Evolutionary conservation across 2,329 filamentous ascomycete species (phyloP), one percentile per base, ranked within the genome.

Genomic region (Botrytis cinerea): DNA sequence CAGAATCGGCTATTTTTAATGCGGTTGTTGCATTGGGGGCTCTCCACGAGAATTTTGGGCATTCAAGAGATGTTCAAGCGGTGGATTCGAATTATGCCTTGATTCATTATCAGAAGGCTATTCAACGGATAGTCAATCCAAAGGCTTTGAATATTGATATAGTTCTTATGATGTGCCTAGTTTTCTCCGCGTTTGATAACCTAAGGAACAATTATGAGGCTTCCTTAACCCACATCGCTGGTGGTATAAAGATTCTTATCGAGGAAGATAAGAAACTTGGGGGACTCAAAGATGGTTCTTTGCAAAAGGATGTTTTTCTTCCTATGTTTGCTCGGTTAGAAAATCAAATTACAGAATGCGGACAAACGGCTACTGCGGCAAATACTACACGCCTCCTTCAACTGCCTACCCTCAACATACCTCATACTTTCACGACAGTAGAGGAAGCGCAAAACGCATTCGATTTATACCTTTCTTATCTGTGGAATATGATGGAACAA

Each of bases 1-100:
- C 73, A 10, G 74, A 76, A 38, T 62, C 74, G 7, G 67, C 75
- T 4, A 73, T 78, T 28, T 61, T 72, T 38, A 74, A 78, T 73
- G 77, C 75, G 22, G 46, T 78, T 8, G 73, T 74, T 60, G 73
- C 75, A 6, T 48, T 77, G 38, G 75, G 75, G 40, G 71, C 75
- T 25, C 63, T 78, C 18, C 75, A 78, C 45, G 61, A 66, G 38
- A 59, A 45, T 54, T 66, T 46, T 46, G n/a, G 61, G 5, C 40
- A 46, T 25, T 51, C 48, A 14, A 28, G 32, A n/a, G 60, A 66
- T 57, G 48, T 62, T n/a, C 38, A 46, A 59, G 61, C n/a, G 35
- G 25, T 48, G 20, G 32, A 63, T 40, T 64, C 61, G 20, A 48
- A 46, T 35, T 66, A 72, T 72, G 70, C 70, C 2, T 63, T 71